Percentiles rank a stretch among this genome's conserved stretches.
phyloP scores from a whole-genome alignment of 202 grass and related monocot genomes.

The Musa balbisiana region DNA sequence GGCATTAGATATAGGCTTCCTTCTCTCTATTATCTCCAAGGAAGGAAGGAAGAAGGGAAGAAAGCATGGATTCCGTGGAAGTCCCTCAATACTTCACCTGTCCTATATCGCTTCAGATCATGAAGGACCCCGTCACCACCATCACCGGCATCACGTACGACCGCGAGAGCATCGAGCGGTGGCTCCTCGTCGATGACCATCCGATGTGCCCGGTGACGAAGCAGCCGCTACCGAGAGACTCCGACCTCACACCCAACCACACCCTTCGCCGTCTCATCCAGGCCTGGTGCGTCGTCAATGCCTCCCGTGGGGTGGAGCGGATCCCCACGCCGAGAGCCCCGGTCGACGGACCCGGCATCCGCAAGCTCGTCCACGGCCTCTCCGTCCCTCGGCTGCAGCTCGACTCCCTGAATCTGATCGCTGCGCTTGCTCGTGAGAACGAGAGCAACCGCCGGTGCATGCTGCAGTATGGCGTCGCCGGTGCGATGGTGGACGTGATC shows the following conservation, averaged over 20 bases:
- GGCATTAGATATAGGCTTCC: too few relatives aligned
- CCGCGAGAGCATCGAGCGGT: constrained; percentile 45
- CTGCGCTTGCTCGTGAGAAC: background rate
- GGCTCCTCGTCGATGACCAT: constrained; percentile 41
- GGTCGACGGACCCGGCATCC: constrained; percentile 8
- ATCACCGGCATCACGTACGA: constrained; percentile 60
- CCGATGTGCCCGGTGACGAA: constrained; percentile 50
- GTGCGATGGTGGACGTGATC: constrained; percentile 15
- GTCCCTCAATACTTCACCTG: constrained; percentile 37
- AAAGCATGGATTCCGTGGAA: too few relatives aligned
- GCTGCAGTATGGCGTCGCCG: constrained; percentile 23
- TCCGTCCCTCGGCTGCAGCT: background rate
- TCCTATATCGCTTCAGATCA: constrained; percentile 48
- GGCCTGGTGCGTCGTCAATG: constrained; percentile 4
- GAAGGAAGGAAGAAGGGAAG: too few relatives aligned
- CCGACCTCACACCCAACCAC: constrained; percentile 59
- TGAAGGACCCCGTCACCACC: constrained; percentile 49
- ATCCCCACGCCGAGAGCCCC: background rate
- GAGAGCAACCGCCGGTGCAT: constrained; percentile 29
- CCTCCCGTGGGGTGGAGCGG: background rate
- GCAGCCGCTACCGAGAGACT: constrained; percentile 28
- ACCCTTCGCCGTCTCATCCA: constrained; percentile 58
- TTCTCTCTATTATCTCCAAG: too few relatives aligned
- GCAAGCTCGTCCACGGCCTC: background rate
- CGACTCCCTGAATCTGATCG: constrained; percentile 16